Conservation (phyloP, 1,139 yeast genomes). For the Scheffersomyces titani region DNA sequence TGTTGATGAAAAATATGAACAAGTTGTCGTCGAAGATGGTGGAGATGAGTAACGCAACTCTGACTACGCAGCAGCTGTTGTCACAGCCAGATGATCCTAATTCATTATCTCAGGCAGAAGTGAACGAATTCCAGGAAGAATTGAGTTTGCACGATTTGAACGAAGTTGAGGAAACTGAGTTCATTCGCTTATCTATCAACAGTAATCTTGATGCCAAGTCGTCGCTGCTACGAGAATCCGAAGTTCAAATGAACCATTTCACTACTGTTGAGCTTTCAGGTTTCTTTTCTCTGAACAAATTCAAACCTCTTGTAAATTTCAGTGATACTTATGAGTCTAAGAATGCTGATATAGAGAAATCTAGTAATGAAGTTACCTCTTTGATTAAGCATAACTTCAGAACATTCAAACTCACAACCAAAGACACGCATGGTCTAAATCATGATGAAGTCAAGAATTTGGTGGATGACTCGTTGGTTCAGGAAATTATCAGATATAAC, state of each 20-base stretch:
- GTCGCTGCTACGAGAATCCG: not conserved
- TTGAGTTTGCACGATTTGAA: constrained; percentile 65
- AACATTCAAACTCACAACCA: constrained; percentile 39
- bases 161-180: constrained; percentile 48
- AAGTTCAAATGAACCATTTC: not conserved
- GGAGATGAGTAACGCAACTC: constrained; percentile 47
- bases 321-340: constrained; percentile 38
- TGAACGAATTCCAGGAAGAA: constrained; percentile 48
- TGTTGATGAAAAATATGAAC: constrained; percentile 86
- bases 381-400: constrained; percentile 60
- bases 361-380: constrained; percentile 49
- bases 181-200: constrained; percentile 59
- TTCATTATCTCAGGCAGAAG: constrained; percentile 28
- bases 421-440: constrained; percentile 9
- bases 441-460: constrained; percentile 19
- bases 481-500: constrained; percentile 41
- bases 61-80: constrained; percentile 13
- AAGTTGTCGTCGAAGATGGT: constrained; percentile 82
- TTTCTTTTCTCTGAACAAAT: constrained; percentile 24
- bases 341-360: constrained; percentile 44
- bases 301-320: constrained; percentile 35
- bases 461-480: constrained; percentile 26
- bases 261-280: constrained; percentile 23
- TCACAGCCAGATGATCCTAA: constrained; percentile 25
- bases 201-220: constrained; percentile 9